Evolutionary conservation across 306 rosid species (phyloP).

Genomic region (Vigna reflexopilosa): DNA sequence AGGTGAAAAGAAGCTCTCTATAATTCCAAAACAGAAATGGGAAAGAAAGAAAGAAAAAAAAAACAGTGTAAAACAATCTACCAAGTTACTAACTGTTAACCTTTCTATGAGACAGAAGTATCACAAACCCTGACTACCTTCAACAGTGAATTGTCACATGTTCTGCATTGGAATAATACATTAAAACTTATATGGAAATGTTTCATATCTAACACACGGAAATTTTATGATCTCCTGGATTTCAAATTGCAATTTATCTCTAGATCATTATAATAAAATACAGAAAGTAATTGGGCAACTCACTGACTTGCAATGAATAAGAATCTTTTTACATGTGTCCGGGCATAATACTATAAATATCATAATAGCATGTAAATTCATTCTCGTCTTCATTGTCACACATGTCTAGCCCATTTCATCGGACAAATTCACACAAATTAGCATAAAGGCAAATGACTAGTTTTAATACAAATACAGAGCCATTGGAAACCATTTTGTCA

Average conservation of each 20-base stretch:
- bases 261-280: slow-evolving; percentile 10
- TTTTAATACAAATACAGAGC: slow-evolving; percentile 9
- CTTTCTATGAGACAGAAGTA: background rate
- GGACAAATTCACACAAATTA: slow-evolving; percentile 29
- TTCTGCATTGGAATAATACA: slow-evolving; percentile 15
- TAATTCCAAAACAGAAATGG: background rate
- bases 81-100: background rate
- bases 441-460: slow-evolving; percentile 12
- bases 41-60: background rate
- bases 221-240: slow-evolving; percentile 10
- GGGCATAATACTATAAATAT: background rate
- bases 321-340: slow-evolving; percentile 31
- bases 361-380: background rate
- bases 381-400: slow-evolving; percentile 28
- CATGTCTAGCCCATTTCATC: slow-evolving; percentile 18
- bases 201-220: slow-evolving; percentile 6
- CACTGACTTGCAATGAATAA: slow-evolving; percentile 3
- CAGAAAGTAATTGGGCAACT: slow-evolving; percentile 27
- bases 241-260: slow-evolving; percentile 3
- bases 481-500: slow-evolving; percentile 23
- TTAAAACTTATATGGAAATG: background rate
- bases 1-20: slow-evolving; percentile 19
- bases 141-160: slow-evolving; percentile 21
- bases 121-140: slow-evolving; percentile 36
- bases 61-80: no score